Evolutionary conservation across 805 yeast genomes (phyloP), one percentile per base, ranked within the genome.

Genomic region (Tetrapisispora pingtungensis): DNA sequence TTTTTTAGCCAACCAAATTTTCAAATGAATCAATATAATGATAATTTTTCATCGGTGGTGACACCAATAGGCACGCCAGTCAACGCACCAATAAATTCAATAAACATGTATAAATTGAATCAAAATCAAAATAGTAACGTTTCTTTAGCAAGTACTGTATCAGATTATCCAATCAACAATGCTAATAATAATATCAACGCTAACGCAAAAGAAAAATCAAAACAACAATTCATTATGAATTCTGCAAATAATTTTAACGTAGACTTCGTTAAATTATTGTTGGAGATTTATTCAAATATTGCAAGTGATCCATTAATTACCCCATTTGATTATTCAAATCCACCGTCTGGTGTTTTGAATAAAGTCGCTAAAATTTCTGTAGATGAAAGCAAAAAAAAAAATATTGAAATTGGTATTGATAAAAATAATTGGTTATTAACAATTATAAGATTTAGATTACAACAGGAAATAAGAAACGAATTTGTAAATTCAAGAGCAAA

Each of bases 281-380:
- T 70, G 52, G 68, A 67, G 33, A 65, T 69, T 4, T 79, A 78
- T 53, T 74, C 73, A 42, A 54, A 64, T 8, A 67, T 74, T 45
- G 70, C 74, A 14, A 68, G 68, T 40, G 77, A 73, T 52, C 87
- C 88, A 7, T 74, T 77, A 30, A 67, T 72, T 7, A 81, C 89
- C 0, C 89, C 89, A 0, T 81, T 81, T 55, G 80, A 80, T 49
- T 73, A 75, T 15, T 58, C 68, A 35, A 73, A 74, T 53, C 88
- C 87, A 7, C 87, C 88, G 0, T 71, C 80, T 1, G 87, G 87
- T 1, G 71, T 81, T 3, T 68, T 80, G 18, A 77, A 78, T 35
- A 69, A 70, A 43, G 80, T 80, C 0, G 74, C 84, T 7, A 78
- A 77, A 52, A 70, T 74, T 36, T 72, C 81, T 24, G 62, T 76